Base-by-base conservation (phyloP, 2,329 filamentous ascomycete genomes). In the Huntiella savannae region DNA sequence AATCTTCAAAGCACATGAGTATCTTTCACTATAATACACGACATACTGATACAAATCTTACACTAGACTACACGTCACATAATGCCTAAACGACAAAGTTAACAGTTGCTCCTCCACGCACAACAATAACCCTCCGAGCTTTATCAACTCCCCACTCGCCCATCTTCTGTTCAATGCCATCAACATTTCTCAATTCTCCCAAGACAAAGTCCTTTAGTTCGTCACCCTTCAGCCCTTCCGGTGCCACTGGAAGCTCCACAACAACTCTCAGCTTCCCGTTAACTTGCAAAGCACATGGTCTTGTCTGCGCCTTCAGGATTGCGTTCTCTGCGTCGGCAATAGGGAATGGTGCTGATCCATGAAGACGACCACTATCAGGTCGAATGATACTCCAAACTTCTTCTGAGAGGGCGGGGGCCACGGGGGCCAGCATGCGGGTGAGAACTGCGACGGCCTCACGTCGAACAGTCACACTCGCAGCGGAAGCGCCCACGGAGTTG, bases 391-490 rank as follows among this genome's bases (percentile, higher is more conserved):
- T 67, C 82, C 82, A 92, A 59, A 77, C 82, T 62, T 93, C 83
- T 54, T 88, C 84, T 1, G 83, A 71, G 49, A 91, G 75, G 0
- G 81, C 82, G 0, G 86, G 86, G 0, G 82, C 75, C 45, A 93
- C 75, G 3, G 86, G 86, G 0, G 83, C 81, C 54, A 87, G 66
- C 63, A 93, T 74, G 43, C 75, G 74, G 36, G 88, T 58, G 6
- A 92, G 69, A 3, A 67, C 63, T 1, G 67, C 66, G 1, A 67
- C 59, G 0, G 75, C 68, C 17, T 68, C 61, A 38, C 65, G 60
- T 56, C 62, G 64, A 52, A 82, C 56, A 4, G 60, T 43, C 3
- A 33, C 12, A 13, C n/a, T 19, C 19, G 11, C 17, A 3, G 40
- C 17, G 13, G 4, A 63, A 63, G 3, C 69, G 32, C 68, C 59